Percentiles rank a stretch among this genome's conserved stretches.
These are phyloP conservation scores for Areca catechu DNA, from an alignment of 176 grass and related monocot species.

Conservation along the genomic window DNA sequence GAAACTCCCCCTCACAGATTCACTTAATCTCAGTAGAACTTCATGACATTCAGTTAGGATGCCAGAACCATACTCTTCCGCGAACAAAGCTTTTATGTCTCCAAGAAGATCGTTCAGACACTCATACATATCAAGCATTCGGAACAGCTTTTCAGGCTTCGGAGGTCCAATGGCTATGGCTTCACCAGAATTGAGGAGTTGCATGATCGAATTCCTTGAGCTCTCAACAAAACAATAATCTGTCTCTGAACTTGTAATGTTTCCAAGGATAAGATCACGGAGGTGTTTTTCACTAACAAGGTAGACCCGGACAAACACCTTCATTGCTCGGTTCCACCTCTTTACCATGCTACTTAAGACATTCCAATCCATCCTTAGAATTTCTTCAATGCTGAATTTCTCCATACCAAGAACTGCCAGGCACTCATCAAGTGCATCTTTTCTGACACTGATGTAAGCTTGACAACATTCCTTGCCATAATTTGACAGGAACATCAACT, in stretches of 20 bases:
- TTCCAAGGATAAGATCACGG: conserved; percentile 57
- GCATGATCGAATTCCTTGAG: conserved; percentile 57
- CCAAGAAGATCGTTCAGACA: conserved; percentile 42
- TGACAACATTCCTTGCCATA: conserved; percentile 75
- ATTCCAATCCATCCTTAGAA: conserved; percentile 54
- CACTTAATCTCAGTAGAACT: conserved; percentile 51
- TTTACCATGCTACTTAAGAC: conserved; percentile 46
- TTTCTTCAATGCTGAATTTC: conserved; percentile 57
- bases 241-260: conserved; percentile 43
- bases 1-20: conserved; percentile 51
- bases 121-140: conserved; percentile 81
- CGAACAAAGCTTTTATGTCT: conserved; percentile 54
- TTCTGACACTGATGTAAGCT: conserved; percentile 57
- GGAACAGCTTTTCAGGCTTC: conserved; percentile 72
- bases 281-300: conserved; percentile 74
- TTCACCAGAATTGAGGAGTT: conserved; percentile 55
- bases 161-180: conserved; percentile 48
- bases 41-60: conserved; percentile 71
- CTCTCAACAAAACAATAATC: conserved; percentile 76
- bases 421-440: conserved; percentile 57
- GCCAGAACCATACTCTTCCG: conserved; percentile 31
- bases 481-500: conserved; percentile 67
- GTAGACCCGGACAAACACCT: conserved; percentile 52
- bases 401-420: conserved; percentile 47
- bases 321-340: conserved; percentile 66